These are phyloP conservation scores for Cucurbita pepo DNA, from an alignment of 306 rosid genomes.

Conservation along the genomic window DNA sequence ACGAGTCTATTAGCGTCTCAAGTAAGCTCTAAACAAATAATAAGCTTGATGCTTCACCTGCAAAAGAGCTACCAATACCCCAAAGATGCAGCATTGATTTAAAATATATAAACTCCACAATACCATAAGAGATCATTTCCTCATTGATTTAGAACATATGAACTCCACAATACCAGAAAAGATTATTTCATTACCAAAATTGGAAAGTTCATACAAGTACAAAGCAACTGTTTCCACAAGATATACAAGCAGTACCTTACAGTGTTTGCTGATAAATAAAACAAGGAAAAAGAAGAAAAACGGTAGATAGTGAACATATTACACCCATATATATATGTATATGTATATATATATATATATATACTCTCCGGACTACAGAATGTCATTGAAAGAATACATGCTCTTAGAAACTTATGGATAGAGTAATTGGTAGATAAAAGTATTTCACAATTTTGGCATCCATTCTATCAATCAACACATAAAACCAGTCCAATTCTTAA, in stretches of 20 bases:
- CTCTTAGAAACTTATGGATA: neutral
- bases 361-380: neutral
- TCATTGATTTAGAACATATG: too few relatives aligned
- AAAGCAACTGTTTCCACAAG: neutral
- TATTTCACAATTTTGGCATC: neutral
- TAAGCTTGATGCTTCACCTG: too few relatives aligned
- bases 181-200: neutral
- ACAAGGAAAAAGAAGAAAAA: neutral
- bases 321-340: neutral
- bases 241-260: neutral
- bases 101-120: neutral
- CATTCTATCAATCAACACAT: neutral
- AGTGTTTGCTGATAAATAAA: neutral
- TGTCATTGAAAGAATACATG: neutral
- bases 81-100: too few relatives aligned
- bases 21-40: too few relatives aligned
- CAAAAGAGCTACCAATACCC: too few relatives aligned
- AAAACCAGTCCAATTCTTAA: neutral
- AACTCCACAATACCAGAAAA: neutral
- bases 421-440: neutral
- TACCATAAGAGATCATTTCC: neutral
- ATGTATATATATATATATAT: neutral
- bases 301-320: neutral
- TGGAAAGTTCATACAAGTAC: neutral
- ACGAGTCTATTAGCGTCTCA: too few relatives aligned